Evolutionary conservation across 257 asterid genomes (phyloP), one percentile per base, ranked within the genome.

Genomic region (Petunia axillaris): DNA sequence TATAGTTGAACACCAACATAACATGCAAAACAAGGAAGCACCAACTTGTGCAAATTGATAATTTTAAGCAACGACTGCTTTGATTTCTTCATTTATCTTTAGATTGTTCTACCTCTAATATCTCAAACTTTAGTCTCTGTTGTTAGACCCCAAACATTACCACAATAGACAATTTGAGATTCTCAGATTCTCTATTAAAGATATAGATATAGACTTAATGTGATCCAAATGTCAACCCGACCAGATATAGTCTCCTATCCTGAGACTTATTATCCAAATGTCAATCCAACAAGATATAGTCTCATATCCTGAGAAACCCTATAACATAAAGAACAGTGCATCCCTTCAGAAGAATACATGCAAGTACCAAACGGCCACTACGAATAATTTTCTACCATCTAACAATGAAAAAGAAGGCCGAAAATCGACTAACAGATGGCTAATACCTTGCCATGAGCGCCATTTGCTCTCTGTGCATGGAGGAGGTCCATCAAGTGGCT

Each of bases 401-500:
- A 52, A 35, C 40, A 64, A 64, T 35, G 41, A 46, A 46, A 71
- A 50, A 1, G 77, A 6, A 63, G 16, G 68, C 16, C 48, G 25
- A 35, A 46, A 70, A 70, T 46, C 11, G 77, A 80, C 4, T 38
- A 58, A 82, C 10, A 48, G 44, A 35, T 48, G 75, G 62, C 8
- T 16, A 50, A 63, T 90, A 93, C 98, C 97, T 93, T 93, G 83
- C 91, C 92, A 62, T 92, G 94, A 81, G 84, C 82, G 82, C 95
- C 97, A 82, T 91, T 91, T 76, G 90, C 94, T 81, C 85, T 91
- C 75, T 95, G 98, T 0, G 98, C 98, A 85, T 93, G 97, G 80
- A 95, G 98, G 86, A 95, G 98, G 86, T 95, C 98, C 98, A 95
- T 95, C 64, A 95, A 83, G 84, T 95, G 98, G 87, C 98, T 95